phyloP scores from a whole-genome alignment of 75 land plant species.

The Larix kaempferi region DNA sequence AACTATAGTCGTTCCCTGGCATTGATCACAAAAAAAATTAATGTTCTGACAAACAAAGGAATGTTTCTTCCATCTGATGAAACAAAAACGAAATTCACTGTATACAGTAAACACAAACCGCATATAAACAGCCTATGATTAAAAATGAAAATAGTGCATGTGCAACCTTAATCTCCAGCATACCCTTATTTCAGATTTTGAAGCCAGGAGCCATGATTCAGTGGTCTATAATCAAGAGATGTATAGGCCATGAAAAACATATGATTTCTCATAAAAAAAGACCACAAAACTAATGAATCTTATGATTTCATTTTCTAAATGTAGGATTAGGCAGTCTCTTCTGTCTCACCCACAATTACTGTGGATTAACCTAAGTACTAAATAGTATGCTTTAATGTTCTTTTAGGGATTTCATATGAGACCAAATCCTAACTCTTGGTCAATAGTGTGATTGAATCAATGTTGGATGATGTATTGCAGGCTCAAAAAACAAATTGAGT shows the following conservation, averaged over 20 bases:
- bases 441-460: too few species aligned
- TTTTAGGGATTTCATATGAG: too few species aligned
- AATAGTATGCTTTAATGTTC: neutral
- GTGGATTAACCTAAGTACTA: neutral
- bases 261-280: neutral
- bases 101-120: neutral
- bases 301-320: too few species aligned
- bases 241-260: neutral
- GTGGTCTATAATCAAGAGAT: neutral
- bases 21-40: neutral
- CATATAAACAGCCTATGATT: neutral
- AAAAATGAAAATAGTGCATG: neutral
- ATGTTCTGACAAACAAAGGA: neutral
- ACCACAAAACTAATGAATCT: neutral
- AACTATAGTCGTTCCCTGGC: constrained; percentile 92
- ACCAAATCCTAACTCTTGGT: too few species aligned
- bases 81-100: neutral
- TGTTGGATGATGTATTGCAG: too few species aligned
- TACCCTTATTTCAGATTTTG: neutral
- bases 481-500: too few species aligned
- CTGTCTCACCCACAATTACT: neutral
- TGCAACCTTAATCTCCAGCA: neutral
- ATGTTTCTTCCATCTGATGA: neutral
- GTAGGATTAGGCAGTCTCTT: too few species aligned
- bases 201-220: neutral